Evolutionary conservation across 257 asterid genomes (phyloP).

Genomic region (Verbascum thapsus): DNA sequence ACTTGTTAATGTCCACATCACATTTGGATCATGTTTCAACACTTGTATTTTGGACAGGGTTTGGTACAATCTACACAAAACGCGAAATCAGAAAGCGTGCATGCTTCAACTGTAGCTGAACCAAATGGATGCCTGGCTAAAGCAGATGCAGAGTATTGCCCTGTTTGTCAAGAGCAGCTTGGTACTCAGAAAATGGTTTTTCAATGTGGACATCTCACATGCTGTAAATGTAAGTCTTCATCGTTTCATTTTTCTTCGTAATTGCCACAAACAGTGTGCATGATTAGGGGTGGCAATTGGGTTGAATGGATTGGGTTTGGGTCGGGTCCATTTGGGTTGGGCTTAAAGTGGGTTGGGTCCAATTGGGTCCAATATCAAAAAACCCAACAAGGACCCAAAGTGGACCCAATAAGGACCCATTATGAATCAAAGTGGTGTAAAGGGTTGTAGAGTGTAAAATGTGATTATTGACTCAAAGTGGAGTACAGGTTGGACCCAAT

Average conservation of each 20-base stretch:
- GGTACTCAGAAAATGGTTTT: slow-evolving; percentile 89
- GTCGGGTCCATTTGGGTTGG: too few relatives aligned
- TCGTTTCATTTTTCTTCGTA: slow-evolving; percentile 23
- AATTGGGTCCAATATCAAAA: too few relatives aligned
- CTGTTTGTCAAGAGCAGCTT: slow-evolving; percentile 93
- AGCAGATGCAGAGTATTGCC: slow-evolving; percentile 63
- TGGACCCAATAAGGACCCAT: too few relatives aligned
- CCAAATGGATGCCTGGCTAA: slow-evolving; percentile 38
- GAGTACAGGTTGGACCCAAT: too few relatives aligned
- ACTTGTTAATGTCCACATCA: slow-evolving; percentile 12
- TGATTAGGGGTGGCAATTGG: too few relatives aligned
- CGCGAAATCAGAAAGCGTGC: slow-evolving; percentile 40
- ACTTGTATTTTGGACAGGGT: slow-evolving; percentile 56
- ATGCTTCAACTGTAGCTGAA: slow-evolving; percentile 42
- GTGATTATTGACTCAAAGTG: too few relatives aligned
- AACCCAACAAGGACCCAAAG: too few relatives aligned
- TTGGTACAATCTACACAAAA: slow-evolving; percentile 68
- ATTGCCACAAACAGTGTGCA: slow-evolving; percentile 12
- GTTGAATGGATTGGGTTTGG: too few relatives aligned
- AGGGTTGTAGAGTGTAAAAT: too few relatives aligned
- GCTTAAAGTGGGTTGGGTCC: too few relatives aligned
- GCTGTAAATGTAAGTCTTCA: slow-evolving; percentile 84
- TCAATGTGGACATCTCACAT: slow-evolving; percentile 91
- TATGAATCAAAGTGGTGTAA: too few relatives aligned
- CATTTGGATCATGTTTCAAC: background rate